Evolutionary conservation across 129 eudicot species (phyloP).

Genomic region (Heracleum sosnowskyi): DNA sequence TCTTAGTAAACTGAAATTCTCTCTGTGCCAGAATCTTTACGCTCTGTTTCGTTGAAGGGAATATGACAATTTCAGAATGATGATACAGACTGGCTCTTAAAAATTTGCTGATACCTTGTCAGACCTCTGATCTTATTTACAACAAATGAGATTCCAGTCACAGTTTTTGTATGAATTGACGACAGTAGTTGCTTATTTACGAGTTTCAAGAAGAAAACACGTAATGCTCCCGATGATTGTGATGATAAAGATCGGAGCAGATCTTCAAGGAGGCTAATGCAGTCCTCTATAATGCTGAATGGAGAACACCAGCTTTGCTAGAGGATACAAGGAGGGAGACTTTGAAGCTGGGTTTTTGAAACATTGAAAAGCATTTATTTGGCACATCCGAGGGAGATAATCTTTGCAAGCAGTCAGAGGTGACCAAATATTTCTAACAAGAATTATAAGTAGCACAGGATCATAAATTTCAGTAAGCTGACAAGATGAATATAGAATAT

Average conservation of each 20-base stretch:
- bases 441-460: no score
- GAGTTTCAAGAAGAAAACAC: no score
- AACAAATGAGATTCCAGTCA: constrained; percentile 52
- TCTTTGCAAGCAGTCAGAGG: no score
- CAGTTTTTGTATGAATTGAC: constrained; percentile 73
- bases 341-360: constrained; percentile 50
- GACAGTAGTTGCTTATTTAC: constrained; percentile 35
- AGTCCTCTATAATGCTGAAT: constrained; percentile 9
- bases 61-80: no score
- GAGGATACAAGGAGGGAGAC: constrained; percentile 56
- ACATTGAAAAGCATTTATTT: no score
- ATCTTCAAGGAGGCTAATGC: constrained; percentile 4
- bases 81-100: not conserved
- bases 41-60: no score
- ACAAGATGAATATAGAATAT: no score
- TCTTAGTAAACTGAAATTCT: no score
- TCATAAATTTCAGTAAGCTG: no score
- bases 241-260: not conserved
- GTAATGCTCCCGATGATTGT: constrained; percentile 8
- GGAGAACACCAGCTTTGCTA: constrained; percentile 24
- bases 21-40: no score
- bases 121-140: constrained; percentile 6
- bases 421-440: no score
- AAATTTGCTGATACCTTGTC: constrained; percentile 38
- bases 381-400: no score